Evolutionary conservation across 805 yeast species (phyloP).

Genomic region (Schwanniomyces pseudopolymorphus): DNA sequence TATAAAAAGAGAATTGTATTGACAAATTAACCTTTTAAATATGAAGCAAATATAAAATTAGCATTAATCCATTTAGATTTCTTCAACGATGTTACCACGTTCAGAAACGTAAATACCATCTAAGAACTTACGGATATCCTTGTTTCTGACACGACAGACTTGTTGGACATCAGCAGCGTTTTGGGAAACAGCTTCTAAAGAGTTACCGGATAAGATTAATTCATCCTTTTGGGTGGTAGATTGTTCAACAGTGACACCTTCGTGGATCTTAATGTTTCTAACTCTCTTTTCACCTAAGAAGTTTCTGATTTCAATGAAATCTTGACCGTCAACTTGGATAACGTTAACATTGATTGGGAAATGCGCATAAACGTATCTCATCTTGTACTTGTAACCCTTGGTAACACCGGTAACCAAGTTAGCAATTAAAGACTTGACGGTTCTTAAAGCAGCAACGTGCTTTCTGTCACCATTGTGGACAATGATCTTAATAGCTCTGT

Average conservation of each 20-base stretch:
- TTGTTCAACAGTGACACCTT: constrained; percentile 84
- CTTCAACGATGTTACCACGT: constrained; percentile 84
- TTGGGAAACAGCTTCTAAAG: constrained; percentile 96
- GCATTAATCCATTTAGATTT: constrained; percentile 26
- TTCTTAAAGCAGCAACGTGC: constrained; percentile 99
- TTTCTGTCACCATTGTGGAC: constrained; percentile 99
- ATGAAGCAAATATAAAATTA: constrained; percentile 7
- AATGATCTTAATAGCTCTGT: constrained; percentile 76
- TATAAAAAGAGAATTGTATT: constrained; percentile 16
- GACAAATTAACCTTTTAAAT: constrained; percentile 11
- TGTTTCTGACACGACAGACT: constrained; percentile 97
- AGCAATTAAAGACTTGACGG: constrained; percentile 91
- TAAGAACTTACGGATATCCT: constrained; percentile 99
- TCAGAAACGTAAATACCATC: constrained; percentile 99
- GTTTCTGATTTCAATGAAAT: constrained; percentile 94
- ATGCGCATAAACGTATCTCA: constrained; percentile 99
- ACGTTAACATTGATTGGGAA: constrained; percentile 99
- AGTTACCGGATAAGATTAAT: constrained; percentile 89
- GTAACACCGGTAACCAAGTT: constrained; percentile 99
- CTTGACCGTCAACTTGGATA: constrained; percentile 70
- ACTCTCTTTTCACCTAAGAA: constrained; percentile 99
- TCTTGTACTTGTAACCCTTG: constrained; percentile 98
- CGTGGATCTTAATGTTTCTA: constrained; percentile 80
- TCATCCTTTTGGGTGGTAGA: constrained; percentile 92
- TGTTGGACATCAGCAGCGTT: constrained; percentile 98